Percentiles rank a stretch among this genome's conserved stretches.
phyloP scores from a whole-genome alignment of 129 eudicot species.

The Glebionis coronaria region DNA sequence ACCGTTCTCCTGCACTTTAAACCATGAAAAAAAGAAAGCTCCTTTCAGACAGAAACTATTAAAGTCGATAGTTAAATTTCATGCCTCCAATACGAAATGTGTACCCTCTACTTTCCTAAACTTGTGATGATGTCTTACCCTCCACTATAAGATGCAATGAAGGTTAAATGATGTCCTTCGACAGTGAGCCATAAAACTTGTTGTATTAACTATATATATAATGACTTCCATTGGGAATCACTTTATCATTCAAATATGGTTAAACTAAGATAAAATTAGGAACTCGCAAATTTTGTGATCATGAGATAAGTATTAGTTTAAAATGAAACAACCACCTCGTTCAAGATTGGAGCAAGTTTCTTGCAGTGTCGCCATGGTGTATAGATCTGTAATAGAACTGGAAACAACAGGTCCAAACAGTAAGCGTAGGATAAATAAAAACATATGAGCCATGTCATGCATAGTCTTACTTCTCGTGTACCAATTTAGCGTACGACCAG shows the following conservation, averaged over 20 bases:
- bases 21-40: conserved; percentile 74
- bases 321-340: conserved; percentile 83
- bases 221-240: no score
- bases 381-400: conserved; percentile 83
- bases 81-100: neutral
- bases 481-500: neutral
- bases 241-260: no score
- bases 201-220: no score
- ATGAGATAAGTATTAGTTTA: conserved; percentile 57
- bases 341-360: conserved; percentile 87
- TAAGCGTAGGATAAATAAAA: no score
- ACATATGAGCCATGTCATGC: neutral
- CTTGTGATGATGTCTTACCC: conserved; percentile 48
- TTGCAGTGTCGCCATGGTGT: conserved; percentile 99
- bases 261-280: neutral
- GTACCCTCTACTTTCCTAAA: conserved; percentile 10
- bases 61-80: neutral
- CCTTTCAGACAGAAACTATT: conserved; percentile 65
- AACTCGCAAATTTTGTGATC: conserved; percentile 79
- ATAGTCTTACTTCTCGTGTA: neutral
- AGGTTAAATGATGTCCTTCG: conserved; percentile 69
- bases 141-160: conserved; percentile 80
- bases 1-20: conserved; percentile 61
- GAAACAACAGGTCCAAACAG: neutral
- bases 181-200: conserved; percentile 65